Evolutionary conservation across 768 basidiomycete species (phyloP).

Genomic region (Auricularia auricula-judae): DNA sequence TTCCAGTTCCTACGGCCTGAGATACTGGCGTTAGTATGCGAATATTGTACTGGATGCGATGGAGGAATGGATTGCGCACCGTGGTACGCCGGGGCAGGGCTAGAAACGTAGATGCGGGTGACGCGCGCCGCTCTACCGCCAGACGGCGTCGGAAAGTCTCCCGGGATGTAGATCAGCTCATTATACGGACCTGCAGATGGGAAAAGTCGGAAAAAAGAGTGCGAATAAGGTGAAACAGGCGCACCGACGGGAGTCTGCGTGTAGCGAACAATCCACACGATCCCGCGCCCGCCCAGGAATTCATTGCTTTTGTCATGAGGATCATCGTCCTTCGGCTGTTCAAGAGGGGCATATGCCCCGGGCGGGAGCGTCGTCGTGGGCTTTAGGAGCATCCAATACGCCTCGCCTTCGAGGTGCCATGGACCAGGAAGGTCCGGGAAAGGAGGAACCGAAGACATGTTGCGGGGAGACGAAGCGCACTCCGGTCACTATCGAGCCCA

Average conservation of each 20-base stretch:
- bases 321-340: background rate
- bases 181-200: slow-evolving; percentile 4
- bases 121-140: slow-evolving; percentile 1
- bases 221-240: background rate
- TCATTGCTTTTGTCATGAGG: background rate
- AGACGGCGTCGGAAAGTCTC: slow-evolving; percentile 4
- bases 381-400: background rate
- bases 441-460: background rate
- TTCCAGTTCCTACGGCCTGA: slow-evolving; percentile 8
- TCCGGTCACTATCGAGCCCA: too few relatives aligned
- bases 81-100: slow-evolving; percentile 5
- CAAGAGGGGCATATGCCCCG: background rate
- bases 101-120: slow-evolving; percentile 8
- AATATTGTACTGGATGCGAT: background rate
- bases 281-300: background rate
- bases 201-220: too few relatives aligned
- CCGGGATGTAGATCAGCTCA: slow-evolving; percentile 9
- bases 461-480: background rate
- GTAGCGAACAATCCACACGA: background rate
- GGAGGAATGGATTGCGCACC: slow-evolving; percentile 1
- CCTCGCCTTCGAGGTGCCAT: background rate
- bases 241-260: too few relatives aligned
- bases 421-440: background rate
- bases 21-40: background rate
- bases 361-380: background rate